Evolutionary conservation across 176 grass and related monocot species (phyloP).

Genomic region (Musa schizocarpa): DNA sequence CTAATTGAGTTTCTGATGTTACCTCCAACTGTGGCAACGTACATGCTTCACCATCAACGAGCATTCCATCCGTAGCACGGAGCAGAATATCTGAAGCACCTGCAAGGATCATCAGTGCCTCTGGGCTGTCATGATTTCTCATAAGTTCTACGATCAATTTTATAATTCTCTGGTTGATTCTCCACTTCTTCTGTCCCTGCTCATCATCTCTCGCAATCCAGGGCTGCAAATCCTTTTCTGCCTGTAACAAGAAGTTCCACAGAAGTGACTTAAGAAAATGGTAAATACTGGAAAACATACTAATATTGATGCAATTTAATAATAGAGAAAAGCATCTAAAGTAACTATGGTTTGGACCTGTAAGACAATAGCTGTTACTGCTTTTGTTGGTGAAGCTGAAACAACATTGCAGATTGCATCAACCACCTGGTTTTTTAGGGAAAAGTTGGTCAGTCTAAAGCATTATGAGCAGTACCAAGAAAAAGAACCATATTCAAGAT

Average conservation of each 20-base stretch:
- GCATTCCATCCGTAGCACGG: slow-evolving; percentile 96
- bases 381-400: slow-evolving; percentile 91
- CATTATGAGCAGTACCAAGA: background rate
- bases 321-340: slow-evolving; percentile 12
- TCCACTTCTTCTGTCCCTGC: slow-evolving; percentile 90
- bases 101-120: slow-evolving; percentile 76
- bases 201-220: slow-evolving; percentile 97
- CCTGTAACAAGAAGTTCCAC: slow-evolving; percentile 45
- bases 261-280: slow-evolving; percentile 28
- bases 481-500: too few species aligned
- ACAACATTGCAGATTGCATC: slow-evolving; percentile 97
- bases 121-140: slow-evolving; percentile 93
- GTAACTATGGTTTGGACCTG: slow-evolving; percentile 59
- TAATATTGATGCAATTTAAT: background rate
- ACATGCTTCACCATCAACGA: slow-evolving; percentile 96
- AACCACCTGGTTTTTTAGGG: slow-evolving; percentile 46
- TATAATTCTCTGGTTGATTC: slow-evolving; percentile 91
- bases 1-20: slow-evolving; percentile 11
- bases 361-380: slow-evolving; percentile 83
- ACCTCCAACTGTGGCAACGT: slow-evolving; percentile 98
- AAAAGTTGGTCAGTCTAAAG: background rate
- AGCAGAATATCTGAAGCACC: slow-evolving; percentile 85
- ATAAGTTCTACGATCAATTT: slow-evolving; percentile 96
- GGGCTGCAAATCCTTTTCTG: slow-evolving; percentile 87
- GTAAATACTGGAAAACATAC: background rate